A percentile compares a stretch with the other conserved stretches of the same genome.
Conservation (phyloP, 805 yeast genomes). For the Pichia phayaonensis region DNA sequence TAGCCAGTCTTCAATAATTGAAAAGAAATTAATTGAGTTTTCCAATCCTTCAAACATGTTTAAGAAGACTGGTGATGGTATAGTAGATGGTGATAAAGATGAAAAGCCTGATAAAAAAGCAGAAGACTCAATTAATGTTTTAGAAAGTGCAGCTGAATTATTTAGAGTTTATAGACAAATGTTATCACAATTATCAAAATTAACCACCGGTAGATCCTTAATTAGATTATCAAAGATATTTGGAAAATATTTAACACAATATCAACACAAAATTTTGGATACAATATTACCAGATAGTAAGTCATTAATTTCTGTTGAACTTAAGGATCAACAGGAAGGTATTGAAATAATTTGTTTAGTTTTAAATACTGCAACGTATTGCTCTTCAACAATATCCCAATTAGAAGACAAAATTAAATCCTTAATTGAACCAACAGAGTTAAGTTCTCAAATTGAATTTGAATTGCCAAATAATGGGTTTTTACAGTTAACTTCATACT, state of each 20-base stretch:
- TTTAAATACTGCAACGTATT: slow-evolving; percentile 84
- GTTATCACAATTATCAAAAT: slow-evolving; percentile 60
- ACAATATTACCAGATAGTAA: slow-evolving; percentile 39
- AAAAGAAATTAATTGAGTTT: slow-evolving; percentile 57
- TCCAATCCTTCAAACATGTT: slow-evolving; percentile 48
- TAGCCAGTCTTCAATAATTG: slow-evolving; percentile 65
- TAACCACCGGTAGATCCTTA: slow-evolving; percentile 41
- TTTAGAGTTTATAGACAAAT: slow-evolving; percentile 71
- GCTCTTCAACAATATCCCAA: slow-evolving; percentile 70
- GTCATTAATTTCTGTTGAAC: slow-evolving; percentile 25
- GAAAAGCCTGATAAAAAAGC: slow-evolving; percentile 18
- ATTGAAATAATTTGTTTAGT: slow-evolving; percentile 61
- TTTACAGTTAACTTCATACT: slow-evolving; percentile 47
- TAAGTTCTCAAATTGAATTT: slow-evolving; percentile 40
- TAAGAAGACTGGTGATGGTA: slow-evolving; percentile 31
- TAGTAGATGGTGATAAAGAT: slow-evolving; percentile 10
- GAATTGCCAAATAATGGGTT: slow-evolving; percentile 50
- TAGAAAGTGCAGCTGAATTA: slow-evolving; percentile 82
- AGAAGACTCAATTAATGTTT: slow-evolving; percentile 38
- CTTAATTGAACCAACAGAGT: slow-evolving; percentile 29
- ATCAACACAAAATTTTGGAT: slow-evolving; percentile 43
- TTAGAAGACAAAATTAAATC: slow-evolving; percentile 52
- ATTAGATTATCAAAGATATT: slow-evolving; percentile 53
- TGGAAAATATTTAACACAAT: slow-evolving; percentile 55
- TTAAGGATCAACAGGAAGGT: slow-evolving; percentile 45